A percentile compares a stretch with the other conserved stretches of the same genome.
Conservation (phyloP, 352 stramenopile genomes). For the Pelagophyceae sp. region DNA sequence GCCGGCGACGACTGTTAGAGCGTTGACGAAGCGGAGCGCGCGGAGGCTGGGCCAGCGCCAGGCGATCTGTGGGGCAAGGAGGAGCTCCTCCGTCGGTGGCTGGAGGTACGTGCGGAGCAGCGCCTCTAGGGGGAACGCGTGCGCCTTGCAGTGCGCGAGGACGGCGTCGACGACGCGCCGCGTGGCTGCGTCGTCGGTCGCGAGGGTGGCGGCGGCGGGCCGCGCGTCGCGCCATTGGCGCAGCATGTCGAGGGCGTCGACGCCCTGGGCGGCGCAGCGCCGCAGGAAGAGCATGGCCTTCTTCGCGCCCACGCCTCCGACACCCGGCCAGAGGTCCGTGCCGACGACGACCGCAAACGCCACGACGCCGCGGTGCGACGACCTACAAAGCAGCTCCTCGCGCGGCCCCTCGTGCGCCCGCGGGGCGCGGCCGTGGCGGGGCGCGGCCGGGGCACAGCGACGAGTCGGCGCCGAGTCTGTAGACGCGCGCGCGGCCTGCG, state of each 20-base stretch:
- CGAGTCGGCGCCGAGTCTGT: background rate
- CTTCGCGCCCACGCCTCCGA: background rate
- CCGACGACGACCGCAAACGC: background rate
- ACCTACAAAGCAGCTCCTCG: too few relatives aligned
- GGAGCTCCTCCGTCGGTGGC: background rate
- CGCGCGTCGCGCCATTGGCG: constrained; percentile 4
- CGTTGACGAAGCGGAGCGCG: constrained; percentile 11
- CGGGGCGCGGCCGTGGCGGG: background rate
- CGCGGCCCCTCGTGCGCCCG: too few relatives aligned
- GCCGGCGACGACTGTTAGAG: background rate
- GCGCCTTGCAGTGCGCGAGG: background rate
- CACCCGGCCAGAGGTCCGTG: background rate
- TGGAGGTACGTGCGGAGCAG: background rate
- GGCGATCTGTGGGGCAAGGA: too few relatives aligned
- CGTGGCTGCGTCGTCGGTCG: background rate
- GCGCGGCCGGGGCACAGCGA: too few relatives aligned
- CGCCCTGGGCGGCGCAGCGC: background rate
- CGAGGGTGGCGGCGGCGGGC: too few relatives aligned
- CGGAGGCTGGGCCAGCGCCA: background rate
- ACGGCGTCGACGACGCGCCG: background rate
- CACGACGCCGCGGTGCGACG: constrained; percentile 1
- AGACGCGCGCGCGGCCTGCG: background rate
- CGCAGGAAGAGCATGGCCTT: background rate
- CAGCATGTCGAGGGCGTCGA: background rate
- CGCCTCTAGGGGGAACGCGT: background rate